These are phyloP conservation scores for Linaria vulgaris DNA, from an alignment of 257 asterid species.

Conservation along the genomic window DNA sequence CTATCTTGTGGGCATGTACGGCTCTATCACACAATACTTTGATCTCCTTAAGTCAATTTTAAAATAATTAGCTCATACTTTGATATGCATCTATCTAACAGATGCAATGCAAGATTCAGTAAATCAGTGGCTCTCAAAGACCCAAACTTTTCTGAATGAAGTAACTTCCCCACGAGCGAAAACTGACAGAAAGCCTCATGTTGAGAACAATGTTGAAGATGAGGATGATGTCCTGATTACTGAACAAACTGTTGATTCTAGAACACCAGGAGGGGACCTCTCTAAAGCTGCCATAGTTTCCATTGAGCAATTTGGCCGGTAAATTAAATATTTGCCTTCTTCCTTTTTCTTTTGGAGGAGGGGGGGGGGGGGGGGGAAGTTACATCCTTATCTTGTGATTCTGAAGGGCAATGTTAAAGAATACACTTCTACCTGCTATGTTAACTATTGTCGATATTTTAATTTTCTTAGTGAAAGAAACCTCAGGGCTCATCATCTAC, in stretches of 20 bases:
- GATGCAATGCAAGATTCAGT: constrained; percentile 80
- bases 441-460: background rate
- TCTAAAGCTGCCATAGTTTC: constrained; percentile 86
- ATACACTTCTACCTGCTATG: background rate
- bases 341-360: background rate
- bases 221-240: constrained; percentile 59
- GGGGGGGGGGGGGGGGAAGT: no score
- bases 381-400: constrained; percentile 13
- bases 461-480: background rate
- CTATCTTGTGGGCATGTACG: background rate
- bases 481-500: background rate
- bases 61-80: background rate
- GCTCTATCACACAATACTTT: background rate
- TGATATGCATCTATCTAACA: constrained; percentile 28
- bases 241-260: constrained; percentile 72
- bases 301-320: constrained; percentile 98
- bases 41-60: background rate
- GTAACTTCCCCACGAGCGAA: constrained; percentile 79
- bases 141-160: constrained; percentile 71
- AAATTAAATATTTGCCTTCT: constrained; percentile 19
- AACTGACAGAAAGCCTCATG: constrained; percentile 50
- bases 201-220: constrained; percentile 45
- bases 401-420: background rate
- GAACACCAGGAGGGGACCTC: constrained; percentile 69
- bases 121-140: constrained; percentile 74